phyloP scores from a whole-genome alignment of 1,139 yeast genomes.

The Candida sp. region DNA sequence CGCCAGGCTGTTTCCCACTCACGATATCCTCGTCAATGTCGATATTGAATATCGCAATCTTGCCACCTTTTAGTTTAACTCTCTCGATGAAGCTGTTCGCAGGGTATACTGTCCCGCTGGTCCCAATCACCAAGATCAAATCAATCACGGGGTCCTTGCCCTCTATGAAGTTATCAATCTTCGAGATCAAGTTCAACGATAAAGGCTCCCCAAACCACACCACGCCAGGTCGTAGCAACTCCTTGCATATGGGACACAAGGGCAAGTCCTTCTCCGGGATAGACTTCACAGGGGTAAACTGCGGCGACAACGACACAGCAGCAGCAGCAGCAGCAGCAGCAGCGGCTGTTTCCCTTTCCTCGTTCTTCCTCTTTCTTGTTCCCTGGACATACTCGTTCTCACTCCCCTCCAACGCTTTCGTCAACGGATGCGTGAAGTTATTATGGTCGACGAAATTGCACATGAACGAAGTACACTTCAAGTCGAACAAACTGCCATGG shows the following conservation, averaged over 20 bases:
- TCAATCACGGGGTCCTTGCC: conserved; percentile 55
- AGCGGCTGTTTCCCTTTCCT: not conserved
- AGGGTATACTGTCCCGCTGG: conserved; percentile 88
- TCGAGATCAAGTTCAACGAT: conserved; percentile 63
- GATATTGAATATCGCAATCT: conserved; percentile 82
- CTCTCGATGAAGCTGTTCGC: conserved; percentile 90
- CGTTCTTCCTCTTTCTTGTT: conserved; percentile 18
- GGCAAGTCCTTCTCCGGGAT: conserved; percentile 65
- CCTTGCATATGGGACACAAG: conserved; percentile 70
- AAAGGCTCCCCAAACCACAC: conserved; percentile 94
- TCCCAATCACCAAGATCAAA: conserved; percentile 80
- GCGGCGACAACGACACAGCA: conserved; percentile 43
- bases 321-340: too few relatives aligned
- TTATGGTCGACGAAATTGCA: conserved; percentile 64
- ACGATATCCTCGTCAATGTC: conserved; percentile 54
- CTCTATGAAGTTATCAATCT: conserved; percentile 75
- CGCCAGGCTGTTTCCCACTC: conserved; percentile 42
- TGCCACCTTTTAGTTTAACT: conserved; percentile 73
- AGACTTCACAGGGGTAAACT: conserved; percentile 49
- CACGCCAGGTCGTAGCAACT: conserved; percentile 80
- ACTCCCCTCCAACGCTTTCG: conserved; percentile 53
- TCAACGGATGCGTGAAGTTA: conserved; percentile 65
- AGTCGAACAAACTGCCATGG: conserved; percentile 78
- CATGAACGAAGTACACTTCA: conserved; percentile 75
- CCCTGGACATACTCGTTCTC: conserved; percentile 30